Evolutionary conservation across 495 filamentous ascomycete species (phyloP).

Genomic region (Tuber indicum): DNA sequence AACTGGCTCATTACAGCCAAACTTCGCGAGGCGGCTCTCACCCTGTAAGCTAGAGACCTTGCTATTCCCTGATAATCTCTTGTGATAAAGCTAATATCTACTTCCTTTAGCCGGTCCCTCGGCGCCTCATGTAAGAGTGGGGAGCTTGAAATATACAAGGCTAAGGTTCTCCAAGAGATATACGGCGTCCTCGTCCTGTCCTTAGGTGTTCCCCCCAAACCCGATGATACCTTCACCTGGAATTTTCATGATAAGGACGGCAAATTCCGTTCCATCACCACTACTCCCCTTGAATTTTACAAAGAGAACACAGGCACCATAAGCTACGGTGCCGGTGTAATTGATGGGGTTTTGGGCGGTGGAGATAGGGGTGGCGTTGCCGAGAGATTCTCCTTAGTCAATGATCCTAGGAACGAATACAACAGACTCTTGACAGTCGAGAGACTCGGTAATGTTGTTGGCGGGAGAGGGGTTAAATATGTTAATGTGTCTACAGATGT

Average conservation of each 20-base stretch:
- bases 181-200: constrained; percentile 70
- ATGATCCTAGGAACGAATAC: constrained; percentile 73
- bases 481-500: constrained; percentile 70
- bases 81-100: constrained; percentile 12
- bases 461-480: constrained; percentile 64
- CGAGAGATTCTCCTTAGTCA: constrained; percentile 67
- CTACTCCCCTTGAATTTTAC: constrained; percentile 63
- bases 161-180: constrained; percentile 67
- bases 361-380: constrained; percentile 49
- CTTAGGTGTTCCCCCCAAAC: constrained; percentile 67
- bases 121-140: constrained; percentile 20
- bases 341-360: constrained; percentile 20
- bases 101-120: constrained; percentile 20
- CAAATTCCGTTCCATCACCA: constrained; percentile 52
- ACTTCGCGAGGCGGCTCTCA: constrained; percentile 71
- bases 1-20: constrained; percentile 74
- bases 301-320: constrained; percentile 49
- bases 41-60: constrained; percentile 49
- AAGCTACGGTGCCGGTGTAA: constrained; percentile 30
- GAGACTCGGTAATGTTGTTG: constrained; percentile 70
- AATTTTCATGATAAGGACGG: constrained; percentile 64
- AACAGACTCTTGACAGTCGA: constrained; percentile 65
- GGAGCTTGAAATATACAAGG: constrained; percentile 48
- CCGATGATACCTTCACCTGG: constrained; percentile 65
- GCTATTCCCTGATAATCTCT: neutral